These are phyloP conservation scores for Areca catechu DNA, from an alignment of 176 grass and related monocot species.

Conservation along the genomic window DNA sequence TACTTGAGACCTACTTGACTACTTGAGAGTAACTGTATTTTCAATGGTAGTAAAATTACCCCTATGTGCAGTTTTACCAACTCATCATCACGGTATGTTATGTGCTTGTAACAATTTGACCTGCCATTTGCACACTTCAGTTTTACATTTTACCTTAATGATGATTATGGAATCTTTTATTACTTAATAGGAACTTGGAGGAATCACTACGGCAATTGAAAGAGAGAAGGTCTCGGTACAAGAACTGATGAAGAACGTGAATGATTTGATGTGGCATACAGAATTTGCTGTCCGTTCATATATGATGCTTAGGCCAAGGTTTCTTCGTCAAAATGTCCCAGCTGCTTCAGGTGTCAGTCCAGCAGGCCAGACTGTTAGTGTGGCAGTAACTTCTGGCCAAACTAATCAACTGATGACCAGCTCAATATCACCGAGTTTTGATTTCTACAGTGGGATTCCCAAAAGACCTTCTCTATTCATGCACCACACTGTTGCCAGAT, in stretches of 20 bases:
- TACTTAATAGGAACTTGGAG: conserved; percentile 42
- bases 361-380: not conserved
- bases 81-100: no score
- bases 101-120: no score
- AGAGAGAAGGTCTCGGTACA: conserved; percentile 50
- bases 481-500: conserved; percentile 46
- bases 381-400: conserved; percentile 5
- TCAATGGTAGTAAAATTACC: no score
- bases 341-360: conserved; percentile 26
- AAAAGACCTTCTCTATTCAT: conserved; percentile 60
- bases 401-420: conserved; percentile 32
- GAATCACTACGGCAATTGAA: conserved; percentile 41
- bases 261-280: conserved; percentile 40
- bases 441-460: conserved; percentile 38
- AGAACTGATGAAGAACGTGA: conserved; percentile 36
- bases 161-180: conserved; percentile 5
- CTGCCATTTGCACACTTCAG: no score
- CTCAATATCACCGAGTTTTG: conserved; percentile 23
- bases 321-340: conserved; percentile 27
- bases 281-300: conserved; percentile 59
- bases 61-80: no score
- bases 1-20: no score
- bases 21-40: no score
- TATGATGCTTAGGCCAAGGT: conserved; percentile 39
- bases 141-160: no score